phyloP scores from a whole-genome alignment of 2,329 filamentous ascomycete genomes.

The Sporothrix sp. region DNA sequence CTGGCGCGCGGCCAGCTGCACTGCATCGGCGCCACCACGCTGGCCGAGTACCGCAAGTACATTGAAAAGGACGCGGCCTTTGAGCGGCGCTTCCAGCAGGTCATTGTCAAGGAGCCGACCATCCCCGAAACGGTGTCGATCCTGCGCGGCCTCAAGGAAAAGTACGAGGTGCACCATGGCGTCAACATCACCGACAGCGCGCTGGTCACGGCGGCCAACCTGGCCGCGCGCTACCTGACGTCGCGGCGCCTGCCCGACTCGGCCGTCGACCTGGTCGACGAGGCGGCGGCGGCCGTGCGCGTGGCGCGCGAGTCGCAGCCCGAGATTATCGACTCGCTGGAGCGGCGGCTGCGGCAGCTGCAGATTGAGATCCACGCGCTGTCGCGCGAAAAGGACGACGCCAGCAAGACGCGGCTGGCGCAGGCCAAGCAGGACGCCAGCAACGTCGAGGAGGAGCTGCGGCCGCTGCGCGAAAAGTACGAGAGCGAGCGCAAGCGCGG shows the following conservation, averaged over 20 bases:
- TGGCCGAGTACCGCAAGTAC: constrained; percentile 95
- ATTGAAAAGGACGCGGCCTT: constrained; percentile 98
- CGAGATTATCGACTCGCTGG: constrained; percentile 88
- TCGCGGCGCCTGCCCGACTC: constrained; percentile 87
- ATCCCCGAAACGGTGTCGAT: constrained; percentile 91
- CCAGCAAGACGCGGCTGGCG: constrained; percentile 71
- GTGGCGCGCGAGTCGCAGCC: constrained; percentile 95
- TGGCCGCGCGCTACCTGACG: constrained; percentile 89
- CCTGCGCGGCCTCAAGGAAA: constrained; percentile 94
- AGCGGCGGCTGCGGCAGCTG: constrained; percentile 79
- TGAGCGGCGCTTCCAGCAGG: constrained; percentile 96
- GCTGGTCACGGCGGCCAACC: constrained; percentile 80
- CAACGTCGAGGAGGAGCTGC: constrained; percentile 87
- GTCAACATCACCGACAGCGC: constrained; percentile 93
- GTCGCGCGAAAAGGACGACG: constrained; percentile 87
- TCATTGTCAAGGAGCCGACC: constrained; percentile 87
- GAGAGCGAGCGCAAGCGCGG: constrained; percentile 85
- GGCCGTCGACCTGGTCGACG: constrained; percentile 91
- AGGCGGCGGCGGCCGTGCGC: constrained; percentile 90
- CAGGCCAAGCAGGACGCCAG: constrained; percentile 83
- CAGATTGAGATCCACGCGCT: constrained; percentile 97
- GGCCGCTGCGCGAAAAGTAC: constrained; percentile 89
- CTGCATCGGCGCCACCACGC: constrained; percentile 93
- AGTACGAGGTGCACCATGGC: constrained; percentile 96
- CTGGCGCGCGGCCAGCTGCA: constrained; percentile 91